Evolutionary conservation across 2,329 filamentous ascomycete genomes (phyloP).

Genomic region (Phialocephala sp.): DNA sequence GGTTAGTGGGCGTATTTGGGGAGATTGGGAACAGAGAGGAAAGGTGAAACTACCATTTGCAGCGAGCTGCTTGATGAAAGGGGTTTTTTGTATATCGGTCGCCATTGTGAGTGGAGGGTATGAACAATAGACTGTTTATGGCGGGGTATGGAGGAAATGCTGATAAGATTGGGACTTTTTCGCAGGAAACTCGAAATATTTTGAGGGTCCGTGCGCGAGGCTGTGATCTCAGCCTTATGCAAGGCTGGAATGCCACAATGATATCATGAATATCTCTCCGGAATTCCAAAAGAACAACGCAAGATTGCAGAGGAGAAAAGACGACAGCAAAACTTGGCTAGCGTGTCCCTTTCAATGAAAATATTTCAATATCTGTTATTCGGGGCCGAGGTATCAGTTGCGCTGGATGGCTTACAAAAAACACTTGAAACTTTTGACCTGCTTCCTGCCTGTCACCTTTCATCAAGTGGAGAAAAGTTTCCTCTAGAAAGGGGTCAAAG

Average conservation of each 20-base stretch:
- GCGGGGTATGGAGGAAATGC: background rate
- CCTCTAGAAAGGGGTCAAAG: no score
- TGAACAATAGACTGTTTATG: background rate
- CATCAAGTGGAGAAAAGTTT: no score
- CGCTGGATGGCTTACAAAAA: no score
- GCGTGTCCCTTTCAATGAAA: no score
- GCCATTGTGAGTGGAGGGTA: conserved; percentile 25
- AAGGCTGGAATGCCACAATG: background rate
- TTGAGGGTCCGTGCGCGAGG: background rate
- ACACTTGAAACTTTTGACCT: no score
- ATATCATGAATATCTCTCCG: background rate
- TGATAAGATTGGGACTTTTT: conserved; percentile 1
- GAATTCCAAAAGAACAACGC: no score
- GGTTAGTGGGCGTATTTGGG: background rate
- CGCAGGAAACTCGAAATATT: background rate
- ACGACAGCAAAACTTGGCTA: no score
- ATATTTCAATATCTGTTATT: no score
- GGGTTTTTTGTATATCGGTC: conserved; percentile 42
- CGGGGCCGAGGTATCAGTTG: no score
- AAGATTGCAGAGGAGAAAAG: no score
- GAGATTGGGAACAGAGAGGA: conserved; percentile 4
- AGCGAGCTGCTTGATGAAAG: conserved; percentile 45
- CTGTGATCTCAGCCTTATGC: background rate
- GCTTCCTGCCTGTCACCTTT: no score
- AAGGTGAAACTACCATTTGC: conserved; percentile 42